Evolutionary conservation across 2,329 filamentous ascomycete species (phyloP).

Genomic region (Daldinia eschscholtzii): DNA sequence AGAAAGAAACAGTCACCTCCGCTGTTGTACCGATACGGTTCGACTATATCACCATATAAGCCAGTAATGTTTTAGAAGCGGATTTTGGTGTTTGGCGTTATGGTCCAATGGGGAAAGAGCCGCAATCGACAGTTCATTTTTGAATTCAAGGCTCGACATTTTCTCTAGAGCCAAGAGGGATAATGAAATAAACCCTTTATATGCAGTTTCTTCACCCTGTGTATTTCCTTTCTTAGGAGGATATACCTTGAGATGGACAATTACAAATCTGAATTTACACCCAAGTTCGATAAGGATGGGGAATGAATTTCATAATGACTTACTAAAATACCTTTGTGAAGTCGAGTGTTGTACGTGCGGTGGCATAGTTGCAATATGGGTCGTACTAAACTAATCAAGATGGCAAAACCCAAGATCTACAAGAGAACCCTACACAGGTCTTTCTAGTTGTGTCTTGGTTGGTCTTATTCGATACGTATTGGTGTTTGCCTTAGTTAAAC

Average conservation of each 20-base stretch:
- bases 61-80: background rate
- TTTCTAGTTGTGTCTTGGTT: background rate
- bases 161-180: background rate
- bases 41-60: constrained; percentile 2
- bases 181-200: background rate
- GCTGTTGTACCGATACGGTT: constrained; percentile 13
- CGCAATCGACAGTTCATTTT: background rate
- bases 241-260: constrained; percentile 9
- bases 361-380: background rate
- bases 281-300: constrained; percentile 5
- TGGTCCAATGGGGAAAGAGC: background rate
- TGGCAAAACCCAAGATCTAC: background rate
- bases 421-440: background rate
- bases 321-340: constrained; percentile 4
- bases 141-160: background rate
- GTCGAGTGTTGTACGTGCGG: background rate
- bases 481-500: background rate
- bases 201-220: background rate
- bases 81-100: constrained; percentile 20
- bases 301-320: constrained; percentile 10
- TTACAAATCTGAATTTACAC: background rate
- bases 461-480: background rate
- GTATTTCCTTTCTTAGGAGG: background rate
- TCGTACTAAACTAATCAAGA: background rate
- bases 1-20: constrained; percentile 20